These are phyloP conservation scores for Protomyces arabidopsidicola DNA, from an alignment of 1,139 yeast species.

Conservation along the genomic window DNA sequence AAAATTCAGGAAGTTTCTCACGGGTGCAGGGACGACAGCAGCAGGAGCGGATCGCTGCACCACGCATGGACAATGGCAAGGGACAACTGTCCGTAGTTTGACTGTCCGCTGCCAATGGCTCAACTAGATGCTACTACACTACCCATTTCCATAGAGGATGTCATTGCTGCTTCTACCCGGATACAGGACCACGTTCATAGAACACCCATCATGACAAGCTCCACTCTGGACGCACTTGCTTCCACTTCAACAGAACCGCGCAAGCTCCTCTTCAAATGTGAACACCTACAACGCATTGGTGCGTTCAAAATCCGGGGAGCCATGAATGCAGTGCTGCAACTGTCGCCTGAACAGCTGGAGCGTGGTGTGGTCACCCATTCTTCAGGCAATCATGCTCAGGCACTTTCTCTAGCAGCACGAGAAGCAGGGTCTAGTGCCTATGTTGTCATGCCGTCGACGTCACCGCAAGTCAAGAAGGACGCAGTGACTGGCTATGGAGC, in stretches of 20 bases:
- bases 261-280: constrained; percentile 31
- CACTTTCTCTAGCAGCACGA: constrained; percentile 32
- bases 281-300: constrained; percentile 33
- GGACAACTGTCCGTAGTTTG: too few relatives aligned
- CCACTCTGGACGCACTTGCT: constrained; percentile 28
- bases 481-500: constrained; percentile 32
- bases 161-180: constrained; percentile 27
- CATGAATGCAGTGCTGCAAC: constrained; percentile 30
- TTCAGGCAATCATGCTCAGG: constrained; percentile 34
- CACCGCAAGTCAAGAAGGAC: constrained; percentile 31
- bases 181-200: constrained; percentile 26
- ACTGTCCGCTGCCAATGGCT: not conserved
- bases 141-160: constrained; percentile 20
- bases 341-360: constrained; percentile 17
- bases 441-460: constrained; percentile 32
- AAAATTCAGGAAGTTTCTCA: too few relatives aligned
- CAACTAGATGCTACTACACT: not conserved
- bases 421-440: constrained; percentile 23
- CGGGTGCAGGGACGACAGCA: too few relatives aligned
- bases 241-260: not conserved
- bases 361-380: constrained; percentile 33
- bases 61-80: too few relatives aligned
- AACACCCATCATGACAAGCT: constrained; percentile 31
- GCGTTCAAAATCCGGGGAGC: constrained; percentile 34
- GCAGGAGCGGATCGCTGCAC: too few relatives aligned